phyloP scores from a whole-genome alignment of 306 rosid species.

The Rosa chinensis region DNA sequence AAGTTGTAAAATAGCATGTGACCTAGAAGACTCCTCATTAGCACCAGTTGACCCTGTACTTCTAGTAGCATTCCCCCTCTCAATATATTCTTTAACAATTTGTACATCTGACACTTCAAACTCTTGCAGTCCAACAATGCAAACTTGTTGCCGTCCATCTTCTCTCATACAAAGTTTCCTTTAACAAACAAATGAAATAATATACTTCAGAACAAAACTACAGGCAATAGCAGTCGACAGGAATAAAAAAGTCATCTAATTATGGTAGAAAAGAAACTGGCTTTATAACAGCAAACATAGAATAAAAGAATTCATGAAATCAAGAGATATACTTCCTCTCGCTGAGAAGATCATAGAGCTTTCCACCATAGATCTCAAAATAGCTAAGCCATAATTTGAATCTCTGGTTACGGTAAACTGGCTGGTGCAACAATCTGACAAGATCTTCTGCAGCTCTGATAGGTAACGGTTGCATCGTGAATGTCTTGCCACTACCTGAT shows the following conservation, averaged over 20 bases:
- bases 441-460: slow-evolving; percentile 91
- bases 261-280: background rate
- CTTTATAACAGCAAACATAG: background rate
- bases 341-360: slow-evolving; percentile 89
- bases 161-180: slow-evolving; percentile 99
- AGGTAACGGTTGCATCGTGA: slow-evolving; percentile 96
- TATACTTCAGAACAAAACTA: background rate
- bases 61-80: slow-evolving; percentile 91
- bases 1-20: slow-evolving; percentile 96
- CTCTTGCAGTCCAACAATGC: slow-evolving; percentile 99
- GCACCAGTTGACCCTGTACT: slow-evolving; percentile 99
- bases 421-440: slow-evolving; percentile 77
- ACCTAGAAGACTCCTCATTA: slow-evolving; percentile 98
- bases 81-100: slow-evolving; percentile 89
- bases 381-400: slow-evolving; percentile 99
- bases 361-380: slow-evolving; percentile 97
- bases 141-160: slow-evolving; percentile 97
- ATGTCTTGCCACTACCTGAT: slow-evolving; percentile 97
- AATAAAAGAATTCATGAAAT: slow-evolving; percentile 1
- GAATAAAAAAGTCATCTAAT: background rate
- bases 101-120: slow-evolving; percentile 97
- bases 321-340: slow-evolving; percentile 65
- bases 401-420: slow-evolving; percentile 81
- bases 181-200: slow-evolving; percentile 27
- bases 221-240: background rate